Conservation (phyloP, 1,284 basidiomycete genomes). For the Polyporus tsugae region DNA sequence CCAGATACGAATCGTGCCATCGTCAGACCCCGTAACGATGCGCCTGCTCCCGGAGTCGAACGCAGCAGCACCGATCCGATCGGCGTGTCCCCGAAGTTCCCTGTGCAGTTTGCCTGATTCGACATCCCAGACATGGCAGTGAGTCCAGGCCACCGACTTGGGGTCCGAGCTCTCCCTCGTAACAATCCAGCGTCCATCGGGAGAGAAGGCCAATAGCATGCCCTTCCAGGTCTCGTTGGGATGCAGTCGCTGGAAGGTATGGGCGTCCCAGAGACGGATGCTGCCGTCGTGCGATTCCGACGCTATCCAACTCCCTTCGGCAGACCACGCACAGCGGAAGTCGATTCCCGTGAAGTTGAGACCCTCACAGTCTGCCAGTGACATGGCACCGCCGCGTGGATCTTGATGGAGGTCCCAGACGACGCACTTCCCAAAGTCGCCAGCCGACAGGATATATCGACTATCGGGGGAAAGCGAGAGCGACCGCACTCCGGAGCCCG, state of each 20-base stretch:
- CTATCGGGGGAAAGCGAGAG: background rate
- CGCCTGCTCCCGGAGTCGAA: background rate
- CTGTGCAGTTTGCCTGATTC: background rate
- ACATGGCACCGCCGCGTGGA: no score
- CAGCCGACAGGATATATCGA: background rate
- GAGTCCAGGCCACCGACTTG: no score
- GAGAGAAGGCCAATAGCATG: background rate
- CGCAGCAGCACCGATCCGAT: background rate
- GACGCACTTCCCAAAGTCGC: no score
- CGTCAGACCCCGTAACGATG: background rate
- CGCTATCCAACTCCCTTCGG: background rate
- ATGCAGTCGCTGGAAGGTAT: background rate
- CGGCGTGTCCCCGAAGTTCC: background rate
- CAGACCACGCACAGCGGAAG: background rate
- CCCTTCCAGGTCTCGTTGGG: background rate
- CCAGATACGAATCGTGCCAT: background rate
- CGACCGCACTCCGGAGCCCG: rapidly evolving
- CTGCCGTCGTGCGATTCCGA: background rate
- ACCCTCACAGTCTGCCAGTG: background rate
- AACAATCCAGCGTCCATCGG: background rate
- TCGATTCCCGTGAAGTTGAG: no score
- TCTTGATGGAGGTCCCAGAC: background rate
- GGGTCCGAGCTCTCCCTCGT: background rate
- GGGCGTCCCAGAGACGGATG: background rate
- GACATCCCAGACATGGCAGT: background rate